These are phyloP conservation scores for Xylaria grammica DNA, from an alignment of 495 filamentous ascomycete genomes.

Conservation along the genomic window DNA sequence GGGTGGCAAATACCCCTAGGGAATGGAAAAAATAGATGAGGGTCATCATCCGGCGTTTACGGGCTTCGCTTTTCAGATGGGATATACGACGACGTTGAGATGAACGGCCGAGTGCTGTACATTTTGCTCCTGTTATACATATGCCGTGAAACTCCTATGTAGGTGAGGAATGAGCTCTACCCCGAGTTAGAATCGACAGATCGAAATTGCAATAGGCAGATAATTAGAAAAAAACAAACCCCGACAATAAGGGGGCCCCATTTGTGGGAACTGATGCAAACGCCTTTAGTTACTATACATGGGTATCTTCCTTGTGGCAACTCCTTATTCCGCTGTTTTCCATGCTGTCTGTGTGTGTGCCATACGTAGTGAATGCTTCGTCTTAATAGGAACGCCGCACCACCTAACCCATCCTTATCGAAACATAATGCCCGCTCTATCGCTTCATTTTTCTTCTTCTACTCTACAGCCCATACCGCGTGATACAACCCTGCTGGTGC, in stretches of 20 bases:
- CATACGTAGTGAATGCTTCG: not conserved
- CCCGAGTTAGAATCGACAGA: not conserved
- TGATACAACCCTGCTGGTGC: slow-evolving; percentile 74
- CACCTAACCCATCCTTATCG: not conserved
- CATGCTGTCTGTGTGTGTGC: not conserved
- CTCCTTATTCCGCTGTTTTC: slow-evolving; percentile 13
- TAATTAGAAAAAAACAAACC: slow-evolving; percentile 8
- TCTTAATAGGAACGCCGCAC: not conserved
- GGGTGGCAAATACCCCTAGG: slow-evolving; percentile 13
- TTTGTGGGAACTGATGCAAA: not conserved
- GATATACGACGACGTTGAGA: slow-evolving; percentile 8
- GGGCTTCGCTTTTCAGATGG: not conserved
- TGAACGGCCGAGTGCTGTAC: not conserved
- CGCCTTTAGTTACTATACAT: slow-evolving; percentile 17
- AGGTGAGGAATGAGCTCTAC: not conserved
- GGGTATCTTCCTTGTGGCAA: slow-evolving; percentile 31
- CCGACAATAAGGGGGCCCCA: not conserved
- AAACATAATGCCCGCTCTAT: not conserved
- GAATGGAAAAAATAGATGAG: slow-evolving; percentile 10
- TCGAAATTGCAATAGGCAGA: not conserved
- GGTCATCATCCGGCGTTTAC: slow-evolving; percentile 14
- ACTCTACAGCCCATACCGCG: slow-evolving; percentile 68
- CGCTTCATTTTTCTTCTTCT: not conserved
- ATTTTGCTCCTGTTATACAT: slow-evolving; percentile 17
- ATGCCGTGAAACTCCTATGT: not conserved